Evolutionary conservation across 2,329 filamentous ascomycete species (phyloP), one percentile per base, ranked within the genome.

Genomic region (Coniochaeta ligniaria): DNA sequence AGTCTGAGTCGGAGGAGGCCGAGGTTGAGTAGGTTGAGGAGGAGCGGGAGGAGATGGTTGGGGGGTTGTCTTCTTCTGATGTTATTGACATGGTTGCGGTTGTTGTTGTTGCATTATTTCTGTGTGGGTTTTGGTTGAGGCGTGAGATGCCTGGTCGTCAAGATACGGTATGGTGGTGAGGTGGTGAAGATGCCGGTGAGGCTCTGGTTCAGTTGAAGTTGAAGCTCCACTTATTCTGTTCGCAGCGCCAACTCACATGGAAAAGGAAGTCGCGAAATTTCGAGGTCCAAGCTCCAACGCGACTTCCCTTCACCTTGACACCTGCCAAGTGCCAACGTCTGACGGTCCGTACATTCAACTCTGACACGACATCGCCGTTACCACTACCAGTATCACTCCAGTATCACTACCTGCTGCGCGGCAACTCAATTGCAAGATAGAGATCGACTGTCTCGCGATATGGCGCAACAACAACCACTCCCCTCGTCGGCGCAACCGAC

Each of bases 401-500:
- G 6, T 52, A 52, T 52, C 47, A 7, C 24, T 31, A 52, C 47
- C 47, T 28, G 17, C 11, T 52, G 47, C 47, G 47, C 47, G 47
- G 8, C 47, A 3, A 52, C 6, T 31, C 47, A 26, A 52, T 52
- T 17, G 14, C 22, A 22, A n/a, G 47, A 28, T 5, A 14, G 20
- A 35, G 28, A 33, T 38, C 38, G 24, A 24, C 41, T 28, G 24
- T 17, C 28, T 41, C 7, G 6, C 61, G 74, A 35, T 63, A 85
- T 85, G 83, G 79, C 83, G 62, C 77, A 81, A 64, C 82, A 85
- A 73, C 80, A 73, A 62, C 68, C 81, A 61, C 70, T 86, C 65
- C 78, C 78, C 54, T 80, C 83, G 68, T 76, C 82, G 69, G 77
- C 78, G 64, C 82, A 82, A 73, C 84, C 84, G 63, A 85, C 83